Evolutionary conservation across 1,139 yeast species (phyloP).

Genomic region (Maudiozyma humilis): DNA sequence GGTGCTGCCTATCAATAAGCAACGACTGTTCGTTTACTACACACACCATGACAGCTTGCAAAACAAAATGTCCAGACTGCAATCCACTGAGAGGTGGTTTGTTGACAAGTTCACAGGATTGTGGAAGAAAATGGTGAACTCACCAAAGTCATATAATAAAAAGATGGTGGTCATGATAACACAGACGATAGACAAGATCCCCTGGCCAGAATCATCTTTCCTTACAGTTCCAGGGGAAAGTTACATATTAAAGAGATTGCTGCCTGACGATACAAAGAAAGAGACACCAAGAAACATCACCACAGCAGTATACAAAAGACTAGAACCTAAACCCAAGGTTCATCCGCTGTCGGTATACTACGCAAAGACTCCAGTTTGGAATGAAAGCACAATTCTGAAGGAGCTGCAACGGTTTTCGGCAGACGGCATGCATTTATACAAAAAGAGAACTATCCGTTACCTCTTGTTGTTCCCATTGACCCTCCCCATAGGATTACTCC

Average conservation of each 20-base stretch:
- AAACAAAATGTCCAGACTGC: constrained; percentile 29
- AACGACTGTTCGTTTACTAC: constrained; percentile 50
- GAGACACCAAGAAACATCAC: constrained; percentile 7
- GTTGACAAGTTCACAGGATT: constrained; percentile 40
- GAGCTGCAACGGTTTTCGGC: constrained; percentile 29
- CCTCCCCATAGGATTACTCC: constrained; percentile 71
- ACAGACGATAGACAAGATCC: constrained; percentile 37
- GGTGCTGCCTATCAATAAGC: constrained; percentile 53
- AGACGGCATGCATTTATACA: constrained; percentile 38
- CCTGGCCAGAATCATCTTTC: constrained; percentile 47
- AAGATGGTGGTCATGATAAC: constrained; percentile 37
- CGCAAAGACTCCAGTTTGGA: constrained; percentile 26
- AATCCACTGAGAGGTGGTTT: constrained; percentile 34
- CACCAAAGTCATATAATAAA: constrained; percentile 38
- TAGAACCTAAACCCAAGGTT: constrained; percentile 16
- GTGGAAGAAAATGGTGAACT: constrained; percentile 39
- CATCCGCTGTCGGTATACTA: constrained; percentile 17
- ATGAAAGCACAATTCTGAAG: constrained; percentile 19
- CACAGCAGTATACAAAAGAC: constrained; percentile 7
- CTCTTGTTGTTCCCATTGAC: constrained; percentile 66
- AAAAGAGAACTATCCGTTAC: constrained; percentile 40
- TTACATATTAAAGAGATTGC: constrained; percentile 22
- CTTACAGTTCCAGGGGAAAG: constrained; percentile 42
- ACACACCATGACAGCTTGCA: constrained; percentile 40
- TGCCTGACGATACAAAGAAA: constrained; percentile 14